Conservation (phyloP, 805 yeast genomes). For the Metschnikowia matae region DNA sequence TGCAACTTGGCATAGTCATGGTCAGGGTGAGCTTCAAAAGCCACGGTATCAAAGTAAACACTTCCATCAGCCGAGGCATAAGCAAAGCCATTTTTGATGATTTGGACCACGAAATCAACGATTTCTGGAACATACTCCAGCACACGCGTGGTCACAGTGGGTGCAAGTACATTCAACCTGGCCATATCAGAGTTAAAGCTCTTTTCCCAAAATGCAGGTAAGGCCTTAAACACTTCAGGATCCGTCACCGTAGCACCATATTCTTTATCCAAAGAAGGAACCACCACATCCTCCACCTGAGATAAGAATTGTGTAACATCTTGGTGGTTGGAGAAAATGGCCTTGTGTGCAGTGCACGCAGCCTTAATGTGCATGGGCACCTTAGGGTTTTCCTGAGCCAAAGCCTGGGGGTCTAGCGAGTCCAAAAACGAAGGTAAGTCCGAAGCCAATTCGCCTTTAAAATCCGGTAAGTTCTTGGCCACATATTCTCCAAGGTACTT, state of each 20-base stretch:
- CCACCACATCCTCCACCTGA: constrained; percentile 68
- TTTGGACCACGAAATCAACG: constrained; percentile 68
- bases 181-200: constrained; percentile 84
- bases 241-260: constrained; percentile 77
- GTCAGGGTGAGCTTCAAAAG: constrained; percentile 64
- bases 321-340: constrained; percentile 24
- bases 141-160: constrained; percentile 86
- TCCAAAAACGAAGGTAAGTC: constrained; percentile 52
- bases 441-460: constrained; percentile 21
- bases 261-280: constrained; percentile 66
- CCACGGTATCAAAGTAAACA: constrained; percentile 89
- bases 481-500: constrained; percentile 49
- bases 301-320: constrained; percentile 30
- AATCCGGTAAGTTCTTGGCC: constrained; percentile 50
- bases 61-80: constrained; percentile 83
- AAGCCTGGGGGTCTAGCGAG: constrained; percentile 45
- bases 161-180: constrained; percentile 75
- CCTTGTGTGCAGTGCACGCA: constrained; percentile 46
- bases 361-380: constrained; percentile 80
- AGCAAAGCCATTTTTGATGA: constrained; percentile 78
- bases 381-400: constrained; percentile 66
- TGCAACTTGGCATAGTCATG: constrained; percentile 94
- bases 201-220: constrained; percentile 88
- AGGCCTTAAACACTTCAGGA: constrained; percentile 72
- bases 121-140: constrained; percentile 95